Evolutionary conservation across 345 rosid genomes (phyloP).

Genomic region (Pistacia atlantica): DNA sequence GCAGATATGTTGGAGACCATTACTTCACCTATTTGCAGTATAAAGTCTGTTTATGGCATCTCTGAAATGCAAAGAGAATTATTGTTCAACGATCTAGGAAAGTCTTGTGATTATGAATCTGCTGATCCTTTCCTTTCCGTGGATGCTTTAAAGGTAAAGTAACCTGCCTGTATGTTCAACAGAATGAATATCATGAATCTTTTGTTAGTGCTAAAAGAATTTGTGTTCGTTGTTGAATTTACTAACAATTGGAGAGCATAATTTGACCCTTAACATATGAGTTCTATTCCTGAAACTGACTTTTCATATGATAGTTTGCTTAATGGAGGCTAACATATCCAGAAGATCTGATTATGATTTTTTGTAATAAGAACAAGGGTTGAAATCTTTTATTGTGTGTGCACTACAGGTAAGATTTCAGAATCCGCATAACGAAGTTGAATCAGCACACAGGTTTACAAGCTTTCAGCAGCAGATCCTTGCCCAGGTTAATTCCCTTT

Average conservation of each 20-base stretch:
- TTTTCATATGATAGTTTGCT: neutral
- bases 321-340: neutral
- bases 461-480: constrained; percentile 23
- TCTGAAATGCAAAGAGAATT: constrained; percentile 22
- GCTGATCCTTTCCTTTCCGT: constrained; percentile 23
- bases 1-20: constrained; percentile 27
- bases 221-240: neutral
- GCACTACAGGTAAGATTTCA: constrained; percentile 27
- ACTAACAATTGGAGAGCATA: neutral
- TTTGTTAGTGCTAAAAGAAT: constrained; percentile 18
- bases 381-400: constrained; percentile 1
- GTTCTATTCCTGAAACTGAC: neutral
- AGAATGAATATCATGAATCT: constrained; percentile 16
- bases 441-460: constrained; percentile 1
- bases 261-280: neutral
- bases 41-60: constrained; percentile 10
- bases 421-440: constrained; percentile 23
- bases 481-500: constrained; percentile 32
- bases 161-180: constrained; percentile 17
- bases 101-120: constrained; percentile 18
- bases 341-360: neutral
- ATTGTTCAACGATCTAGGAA: constrained; percentile 15
- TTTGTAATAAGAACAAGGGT: neutral
- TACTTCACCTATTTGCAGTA: constrained; percentile 26
- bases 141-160: constrained; percentile 26